Base-by-base conservation (phyloP, 2,329 filamentous ascomycete species). In the Beauveria pseudobassiana region DNA sequence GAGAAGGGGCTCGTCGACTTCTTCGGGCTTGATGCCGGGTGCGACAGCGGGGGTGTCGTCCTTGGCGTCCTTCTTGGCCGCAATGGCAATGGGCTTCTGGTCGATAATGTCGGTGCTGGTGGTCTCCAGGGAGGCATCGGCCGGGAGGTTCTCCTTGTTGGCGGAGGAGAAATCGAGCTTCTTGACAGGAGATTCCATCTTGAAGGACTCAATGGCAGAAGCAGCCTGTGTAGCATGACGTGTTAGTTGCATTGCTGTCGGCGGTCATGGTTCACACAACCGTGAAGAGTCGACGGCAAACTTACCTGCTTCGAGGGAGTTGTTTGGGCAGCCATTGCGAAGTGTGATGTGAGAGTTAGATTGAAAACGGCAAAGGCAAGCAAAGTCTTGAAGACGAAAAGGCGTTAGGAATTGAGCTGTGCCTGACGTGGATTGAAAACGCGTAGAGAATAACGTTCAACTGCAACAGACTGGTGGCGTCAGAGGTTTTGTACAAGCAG, bases 161-260 rank as follows among this genome's bases (percentile, higher is more conserved):
- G 82, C 82, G 60, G 80, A 73, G 67, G 82, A 78, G 75, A 96
- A 91, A 80, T 89, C 82, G 67, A 95, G 85, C 84, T 96, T 96
- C 88, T 96, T 96, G 66, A 89, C 79, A 51, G 93, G 92, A 1
- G 91, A 95, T 69, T 96, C 90, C 86, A 97, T 96, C 79, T 93
- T 96, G 75, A 98, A 83, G 69, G 85, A 86, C 76, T 95, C 87
- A 72, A 98, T 88, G 70, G 87, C 91, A 71, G 90, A 87, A 71
- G 92, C 90, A 80, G 89, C 89, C 93, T 98, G 74, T 66, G 52
- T 55, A 54, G 62, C 45, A 64, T 61, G 64, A 57, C 60, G 28
- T 62, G 68, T 78, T 74, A 79, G 75, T 61, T 61, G 58, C 53
- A 46, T 10, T 61, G 18, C 22, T 34, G 45, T n/a, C 10, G 43